Percentiles rank a stretch among this genome's conserved stretches.
Evolutionary conservation across 2,329 filamentous ascomycete genomes (phyloP).

Genomic region (Claviceps fusiformis): DNA sequence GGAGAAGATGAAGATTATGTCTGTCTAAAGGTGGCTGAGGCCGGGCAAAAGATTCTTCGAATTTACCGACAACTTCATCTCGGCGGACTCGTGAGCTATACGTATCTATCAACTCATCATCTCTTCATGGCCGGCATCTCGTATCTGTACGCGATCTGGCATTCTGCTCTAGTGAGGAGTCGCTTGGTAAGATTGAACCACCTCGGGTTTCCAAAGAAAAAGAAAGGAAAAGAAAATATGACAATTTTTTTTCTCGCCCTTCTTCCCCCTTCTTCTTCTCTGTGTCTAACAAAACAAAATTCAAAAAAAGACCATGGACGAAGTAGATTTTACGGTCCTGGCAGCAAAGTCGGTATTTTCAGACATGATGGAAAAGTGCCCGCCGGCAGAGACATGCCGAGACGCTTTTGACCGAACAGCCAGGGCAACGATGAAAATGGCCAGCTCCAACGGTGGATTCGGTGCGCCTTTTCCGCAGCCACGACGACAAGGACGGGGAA

Average conservation of each 20-base stretch:
- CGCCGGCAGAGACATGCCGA: conserved; percentile 83
- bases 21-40: conserved; percentile 88
- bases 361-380: conserved; percentile 87
- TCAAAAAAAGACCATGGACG: conserved; percentile 57
- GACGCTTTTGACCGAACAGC: conserved; percentile 93
- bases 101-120: conserved; percentile 88
- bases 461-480: conserved; percentile 29
- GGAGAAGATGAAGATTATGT: conserved; percentile 79
- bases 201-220: not conserved
- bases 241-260: not conserved
- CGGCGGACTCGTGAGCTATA: conserved; percentile 85
- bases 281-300: conserved; percentile 14
- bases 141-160: conserved; percentile 95
- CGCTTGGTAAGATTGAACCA: conserved; percentile 51
- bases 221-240: no score
- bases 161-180: conserved; percentile 77
- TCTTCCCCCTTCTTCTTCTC: not conserved
- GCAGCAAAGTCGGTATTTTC: conserved; percentile 85
- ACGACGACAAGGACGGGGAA: conserved; percentile 14
- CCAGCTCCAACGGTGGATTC: conserved; percentile 73
- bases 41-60: conserved; percentile 81
- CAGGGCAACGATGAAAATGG: conserved; percentile 92
- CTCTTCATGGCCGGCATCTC: conserved; percentile 96
- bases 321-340: conserved; percentile 93
- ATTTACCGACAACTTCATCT: conserved; percentile 83